Conservation (phyloP, 352 stramenopile species). For the Phytophthora pisi region DNA sequence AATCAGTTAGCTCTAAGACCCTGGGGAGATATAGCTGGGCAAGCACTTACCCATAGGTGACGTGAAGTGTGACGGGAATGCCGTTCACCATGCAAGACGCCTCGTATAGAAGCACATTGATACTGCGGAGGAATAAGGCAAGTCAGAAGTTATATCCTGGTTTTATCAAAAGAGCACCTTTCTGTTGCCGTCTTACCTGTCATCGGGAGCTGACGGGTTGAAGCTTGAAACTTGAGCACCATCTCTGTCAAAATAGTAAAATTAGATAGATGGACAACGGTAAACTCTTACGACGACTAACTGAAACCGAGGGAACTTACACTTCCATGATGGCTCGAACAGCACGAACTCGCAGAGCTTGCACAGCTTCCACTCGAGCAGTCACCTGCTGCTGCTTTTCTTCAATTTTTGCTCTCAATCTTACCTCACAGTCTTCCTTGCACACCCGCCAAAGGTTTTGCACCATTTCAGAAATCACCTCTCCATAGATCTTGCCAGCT, state of each 20-base stretch:
- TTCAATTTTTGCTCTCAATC: constrained; percentile 73
- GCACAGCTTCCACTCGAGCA: constrained; percentile 59
- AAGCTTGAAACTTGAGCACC: constrained; percentile 54
- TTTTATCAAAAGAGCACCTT: neutral
- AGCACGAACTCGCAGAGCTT: constrained; percentile 60
- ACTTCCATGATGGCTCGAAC: constrained; percentile 65
- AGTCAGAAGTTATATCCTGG: neutral
- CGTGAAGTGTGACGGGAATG: constrained; percentile 69
- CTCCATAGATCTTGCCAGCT: constrained; percentile 62
- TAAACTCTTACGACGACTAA: neutral
- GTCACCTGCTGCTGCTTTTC: constrained; percentile 82
- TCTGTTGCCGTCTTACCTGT: constrained; percentile 30
- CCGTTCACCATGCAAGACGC: constrained; percentile 77
- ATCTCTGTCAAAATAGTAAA: constrained; percentile 35
- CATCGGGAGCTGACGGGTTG: constrained; percentile 34
- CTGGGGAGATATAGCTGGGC: neutral
- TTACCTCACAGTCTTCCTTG: constrained; percentile 59
- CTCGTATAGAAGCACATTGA: constrained; percentile 84
- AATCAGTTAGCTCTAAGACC: neutral
- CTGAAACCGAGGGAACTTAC: constrained; percentile 42
- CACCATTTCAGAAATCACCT: constrained; percentile 71
- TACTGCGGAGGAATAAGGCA: constrained; percentile 29
- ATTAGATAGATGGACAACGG: neutral
- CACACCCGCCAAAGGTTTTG: constrained; percentile 69
- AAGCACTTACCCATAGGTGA: constrained; percentile 72